Conservation (phyloP, 164 flowering plant genomes). For the Cinnamomum micranthum region DNA sequence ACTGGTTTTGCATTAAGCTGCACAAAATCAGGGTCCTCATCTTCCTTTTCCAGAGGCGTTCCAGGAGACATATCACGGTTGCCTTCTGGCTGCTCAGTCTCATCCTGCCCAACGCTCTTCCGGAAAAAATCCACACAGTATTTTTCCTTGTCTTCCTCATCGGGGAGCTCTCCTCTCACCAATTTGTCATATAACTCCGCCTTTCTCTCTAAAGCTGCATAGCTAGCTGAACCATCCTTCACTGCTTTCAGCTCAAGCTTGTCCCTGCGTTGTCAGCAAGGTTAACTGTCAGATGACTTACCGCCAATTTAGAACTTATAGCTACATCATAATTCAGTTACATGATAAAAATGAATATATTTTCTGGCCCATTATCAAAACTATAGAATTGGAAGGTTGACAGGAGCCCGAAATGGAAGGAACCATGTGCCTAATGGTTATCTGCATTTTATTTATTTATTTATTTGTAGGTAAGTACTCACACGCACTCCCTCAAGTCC, state of each 20-base stretch:
- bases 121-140: slow-evolving; percentile 92
- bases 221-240: slow-evolving; percentile 78
- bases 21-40: slow-evolving; percentile 27
- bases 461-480: no score
- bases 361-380: not conserved
- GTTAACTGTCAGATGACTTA: not conserved
- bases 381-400: not conserved
- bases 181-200: slow-evolving; percentile 88
- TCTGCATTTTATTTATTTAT: not conserved
- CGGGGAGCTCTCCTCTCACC: slow-evolving; percentile 76
- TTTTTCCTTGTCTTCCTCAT: slow-evolving; percentile 91
- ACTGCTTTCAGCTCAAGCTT: slow-evolving; percentile 90
- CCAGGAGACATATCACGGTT: slow-evolving; percentile 19
- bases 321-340: not conserved
- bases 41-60: slow-evolving; percentile 26
- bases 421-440: not conserved
- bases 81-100: slow-evolving; percentile 25
- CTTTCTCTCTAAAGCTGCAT: slow-evolving; percentile 88
- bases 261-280: slow-evolving; percentile 49
- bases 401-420: not conserved
- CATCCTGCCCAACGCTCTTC: slow-evolving; percentile 55
- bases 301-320: not conserved
- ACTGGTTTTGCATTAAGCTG: slow-evolving; percentile 29
- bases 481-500: no score
- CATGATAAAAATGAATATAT: not conserved